Percentiles rank a stretch among this genome's conserved stretches.
Evolutionary conservation across 75 land plant species (phyloP).

Genomic region (Pinus tabuliformis): DNA sequence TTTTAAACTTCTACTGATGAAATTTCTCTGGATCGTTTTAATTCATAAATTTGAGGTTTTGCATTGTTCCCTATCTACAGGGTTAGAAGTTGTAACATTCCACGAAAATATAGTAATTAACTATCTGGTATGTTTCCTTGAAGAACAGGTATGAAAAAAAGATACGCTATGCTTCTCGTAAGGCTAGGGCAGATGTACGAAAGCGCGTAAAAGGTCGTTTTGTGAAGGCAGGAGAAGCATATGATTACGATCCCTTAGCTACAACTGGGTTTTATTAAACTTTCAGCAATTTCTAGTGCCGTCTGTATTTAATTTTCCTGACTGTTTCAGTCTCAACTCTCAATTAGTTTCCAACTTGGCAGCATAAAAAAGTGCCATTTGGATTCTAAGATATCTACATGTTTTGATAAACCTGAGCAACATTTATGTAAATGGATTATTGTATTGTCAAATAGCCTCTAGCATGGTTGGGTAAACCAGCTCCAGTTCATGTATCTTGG

Average conservation of each 20-base stretch:
- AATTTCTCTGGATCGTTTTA: not conserved
- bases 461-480: not conserved
- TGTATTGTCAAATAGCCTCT: not conserved
- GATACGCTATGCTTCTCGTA: constrained; percentile 56
- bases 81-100: not conserved
- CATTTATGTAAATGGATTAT: not conserved
- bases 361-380: not conserved
- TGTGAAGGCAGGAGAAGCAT: constrained; percentile 56
- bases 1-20: not conserved
- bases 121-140: constrained; percentile 1
- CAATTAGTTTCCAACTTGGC: not conserved
- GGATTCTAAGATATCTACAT: not conserved
- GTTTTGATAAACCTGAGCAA: not conserved
- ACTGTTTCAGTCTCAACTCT: not conserved
- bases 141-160: constrained; percentile 45
- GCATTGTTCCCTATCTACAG: not conserved
- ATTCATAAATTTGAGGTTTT: not conserved
- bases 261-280: constrained; percentile 28
- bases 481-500: not conserved
- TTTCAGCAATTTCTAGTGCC: not conserved
- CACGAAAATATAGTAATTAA: not conserved
- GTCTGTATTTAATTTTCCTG: not conserved
- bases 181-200: constrained; percentile 51
- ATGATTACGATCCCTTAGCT: constrained; percentile 49
- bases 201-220: constrained; percentile 55